Conservation (phyloP, 805 yeast genomes). For the Kazachstania taianensis region DNA sequence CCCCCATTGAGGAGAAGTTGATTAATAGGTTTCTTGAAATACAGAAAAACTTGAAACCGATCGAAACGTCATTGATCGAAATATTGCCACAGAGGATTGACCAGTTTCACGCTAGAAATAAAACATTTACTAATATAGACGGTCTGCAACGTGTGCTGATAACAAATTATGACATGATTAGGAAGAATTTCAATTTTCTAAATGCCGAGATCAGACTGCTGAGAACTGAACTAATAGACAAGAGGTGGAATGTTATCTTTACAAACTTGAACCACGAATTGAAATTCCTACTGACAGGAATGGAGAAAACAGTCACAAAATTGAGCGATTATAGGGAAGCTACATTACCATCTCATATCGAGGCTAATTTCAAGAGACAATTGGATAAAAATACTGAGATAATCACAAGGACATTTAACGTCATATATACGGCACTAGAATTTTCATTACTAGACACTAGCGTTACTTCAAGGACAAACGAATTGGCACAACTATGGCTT, state of each 20-base stretch:
- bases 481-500: conserved; percentile 31
- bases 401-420: conserved; percentile 32
- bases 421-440: conserved; percentile 33
- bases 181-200: conserved; percentile 34
- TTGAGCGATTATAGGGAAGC: neutral
- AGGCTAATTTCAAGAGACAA: conserved; percentile 18
- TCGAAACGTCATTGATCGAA: conserved; percentile 40
- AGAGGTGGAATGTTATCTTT: conserved; percentile 48
- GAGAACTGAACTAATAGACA: conserved; percentile 39
- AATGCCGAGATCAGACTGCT: conserved; percentile 33
- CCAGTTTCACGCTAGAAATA: conserved; percentile 31
- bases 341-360: neutral
- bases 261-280: conserved; percentile 37
- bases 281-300: conserved; percentile 17
- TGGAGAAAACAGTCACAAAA: conserved; percentile 13
- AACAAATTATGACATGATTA: conserved; percentile 32
- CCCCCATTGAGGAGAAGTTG: conserved; percentile 31
- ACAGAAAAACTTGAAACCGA: conserved; percentile 37
- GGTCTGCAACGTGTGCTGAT: conserved; percentile 26
- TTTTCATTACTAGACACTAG: conserved; percentile 33
- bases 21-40: conserved; percentile 35
- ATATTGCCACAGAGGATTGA: conserved; percentile 42
- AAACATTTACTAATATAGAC: conserved; percentile 15
- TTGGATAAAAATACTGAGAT: conserved; percentile 31
- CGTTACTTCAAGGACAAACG: conserved; percentile 29